Evolutionary conservation across 2,329 filamentous ascomycete genomes (phyloP).

Genomic region (Curvularia sp.): DNA sequence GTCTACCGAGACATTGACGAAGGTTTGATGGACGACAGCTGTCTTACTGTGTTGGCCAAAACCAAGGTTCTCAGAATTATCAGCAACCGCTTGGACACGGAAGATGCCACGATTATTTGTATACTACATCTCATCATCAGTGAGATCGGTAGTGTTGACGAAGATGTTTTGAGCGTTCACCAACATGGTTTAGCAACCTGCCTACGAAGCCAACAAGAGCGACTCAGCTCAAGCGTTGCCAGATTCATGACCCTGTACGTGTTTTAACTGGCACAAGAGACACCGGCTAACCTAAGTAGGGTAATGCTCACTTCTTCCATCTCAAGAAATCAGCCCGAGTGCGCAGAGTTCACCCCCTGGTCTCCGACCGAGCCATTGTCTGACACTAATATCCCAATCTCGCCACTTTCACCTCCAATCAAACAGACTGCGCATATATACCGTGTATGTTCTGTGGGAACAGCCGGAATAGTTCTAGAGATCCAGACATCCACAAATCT

Average conservation of each 20-base stretch:
- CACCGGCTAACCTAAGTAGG: constrained; percentile 17
- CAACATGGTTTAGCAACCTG: constrained; percentile 34
- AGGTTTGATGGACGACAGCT: constrained; percentile 37
- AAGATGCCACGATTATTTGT: constrained; percentile 42
- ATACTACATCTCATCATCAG: constrained; percentile 44
- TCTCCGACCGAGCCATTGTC: constrained; percentile 10
- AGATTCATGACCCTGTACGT: constrained; percentile 42
- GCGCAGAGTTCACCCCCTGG: constrained; percentile 23
- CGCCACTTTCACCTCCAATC: constrained; percentile 33
- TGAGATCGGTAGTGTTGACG: constrained; percentile 39
- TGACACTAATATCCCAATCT: constrained; percentile 21
- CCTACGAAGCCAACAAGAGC: constrained; percentile 37
- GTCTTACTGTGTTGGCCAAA: constrained; percentile 44
- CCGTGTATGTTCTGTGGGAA: constrained; percentile 28
- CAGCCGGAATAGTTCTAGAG: constrained; percentile 35
- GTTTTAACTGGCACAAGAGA: neutral
- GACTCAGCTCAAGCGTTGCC: constrained; percentile 25
- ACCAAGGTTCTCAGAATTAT: constrained; percentile 39
- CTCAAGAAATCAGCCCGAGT: constrained; percentile 32
- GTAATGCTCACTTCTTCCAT: constrained; percentile 35
- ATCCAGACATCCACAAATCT: constrained; percentile 36
- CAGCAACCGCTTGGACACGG: constrained; percentile 35
- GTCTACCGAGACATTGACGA: constrained; percentile 44
- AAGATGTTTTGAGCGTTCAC: constrained; percentile 41
- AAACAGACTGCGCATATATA: constrained; percentile 27